These are phyloP conservation scores for Arabidopsis arenosa DNA, from an alignment of 345 rosid genomes.

Conservation along the genomic window DNA sequence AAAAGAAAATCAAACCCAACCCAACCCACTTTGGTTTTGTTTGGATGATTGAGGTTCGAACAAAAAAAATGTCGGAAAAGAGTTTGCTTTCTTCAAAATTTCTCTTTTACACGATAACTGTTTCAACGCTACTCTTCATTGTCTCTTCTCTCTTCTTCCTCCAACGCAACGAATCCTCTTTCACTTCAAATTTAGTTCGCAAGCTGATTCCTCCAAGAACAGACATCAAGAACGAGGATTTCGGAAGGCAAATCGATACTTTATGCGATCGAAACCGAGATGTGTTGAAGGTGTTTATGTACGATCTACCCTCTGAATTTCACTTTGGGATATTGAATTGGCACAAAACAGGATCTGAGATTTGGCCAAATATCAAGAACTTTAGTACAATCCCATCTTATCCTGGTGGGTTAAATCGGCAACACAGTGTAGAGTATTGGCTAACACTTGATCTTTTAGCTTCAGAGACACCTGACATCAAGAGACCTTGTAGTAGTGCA, in stretches of 20 bases:
- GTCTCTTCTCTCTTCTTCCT: conserved; percentile 66
- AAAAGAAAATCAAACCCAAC: neutral
- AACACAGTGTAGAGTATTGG: conserved; percentile 97
- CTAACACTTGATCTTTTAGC: conserved; percentile 85
- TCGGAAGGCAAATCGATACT: conserved; percentile 30
- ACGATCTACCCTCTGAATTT: conserved; percentile 80
- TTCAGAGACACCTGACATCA: conserved; percentile 52
- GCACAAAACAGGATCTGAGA: conserved; percentile 57
- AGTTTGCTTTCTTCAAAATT: conserved; percentile 58
- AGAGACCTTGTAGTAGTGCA: conserved; percentile 52
- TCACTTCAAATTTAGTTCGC: conserved; percentile 63
- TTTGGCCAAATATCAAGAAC: conserved; percentile 70
- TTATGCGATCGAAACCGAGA: conserved; percentile 46
- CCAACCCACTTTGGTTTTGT: conserved; percentile 15
- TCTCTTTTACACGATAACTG: conserved; percentile 61
- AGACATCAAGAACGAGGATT: conserved; percentile 48
- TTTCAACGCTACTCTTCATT: conserved; percentile 58
- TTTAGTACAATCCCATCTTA: conserved; percentile 56
- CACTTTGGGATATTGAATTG: conserved; percentile 88
- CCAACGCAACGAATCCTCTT: conserved; percentile 56
- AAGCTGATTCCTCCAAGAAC: conserved; percentile 66
- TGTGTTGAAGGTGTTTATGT: conserved; percentile 76
- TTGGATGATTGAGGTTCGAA: conserved; percentile 28
- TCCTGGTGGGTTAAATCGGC: conserved; percentile 86
- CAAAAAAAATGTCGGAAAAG: conserved; percentile 60